Percentiles rank a stretch among this genome's conserved stretches.
Conservation (phyloP, 2,329 filamentous ascomycete genomes). For the Alternaria consortialis region DNA sequence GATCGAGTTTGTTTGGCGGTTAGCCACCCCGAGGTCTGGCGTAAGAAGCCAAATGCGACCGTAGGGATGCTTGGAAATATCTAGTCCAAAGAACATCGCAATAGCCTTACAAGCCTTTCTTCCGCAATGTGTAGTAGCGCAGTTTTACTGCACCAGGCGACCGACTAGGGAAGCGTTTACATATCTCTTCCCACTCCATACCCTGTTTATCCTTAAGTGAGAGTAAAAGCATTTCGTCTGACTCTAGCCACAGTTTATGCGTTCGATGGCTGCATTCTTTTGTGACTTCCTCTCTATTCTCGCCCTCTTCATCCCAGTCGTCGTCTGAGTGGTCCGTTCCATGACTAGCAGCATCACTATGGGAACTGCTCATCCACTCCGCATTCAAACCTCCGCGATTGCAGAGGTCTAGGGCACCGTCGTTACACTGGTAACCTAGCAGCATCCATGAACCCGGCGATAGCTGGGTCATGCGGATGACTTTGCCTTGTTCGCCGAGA, state of each 20-base stretch:
- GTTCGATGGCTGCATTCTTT: slow-evolving; percentile 15
- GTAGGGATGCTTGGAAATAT: neutral
- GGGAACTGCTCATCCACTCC: slow-evolving; percentile 15
- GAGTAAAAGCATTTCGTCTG: slow-evolving; percentile 23
- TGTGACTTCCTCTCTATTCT: slow-evolving; percentile 17
- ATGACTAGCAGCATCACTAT: slow-evolving; percentile 17
- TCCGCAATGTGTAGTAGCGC: slow-evolving; percentile 20
- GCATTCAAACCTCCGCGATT: slow-evolving; percentile 16
- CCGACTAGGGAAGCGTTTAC: slow-evolving; percentile 21
- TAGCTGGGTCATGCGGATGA: slow-evolving; percentile 5
- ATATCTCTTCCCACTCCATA: slow-evolving; percentile 21
- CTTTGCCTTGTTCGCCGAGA: slow-evolving; percentile 6
- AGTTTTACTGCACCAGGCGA: slow-evolving; percentile 17
- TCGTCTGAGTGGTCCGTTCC: slow-evolving; percentile 17
- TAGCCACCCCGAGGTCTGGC: neutral
- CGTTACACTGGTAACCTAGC: slow-evolving; percentile 1
- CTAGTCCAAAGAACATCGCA: neutral
- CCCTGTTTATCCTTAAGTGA: slow-evolving; percentile 18
- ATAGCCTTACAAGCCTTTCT: slow-evolving; percentile 5
- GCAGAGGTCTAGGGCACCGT: slow-evolving; percentile 1
- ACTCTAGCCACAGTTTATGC: slow-evolving; percentile 16
- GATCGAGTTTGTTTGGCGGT: no score
- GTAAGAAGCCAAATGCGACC: neutral
- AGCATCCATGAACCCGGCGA: neutral
- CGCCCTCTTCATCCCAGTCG: slow-evolving; percentile 14